phyloP scores from a whole-genome alignment of 2,329 filamentous ascomycete species.

The Fusarium drepaniforme region DNA sequence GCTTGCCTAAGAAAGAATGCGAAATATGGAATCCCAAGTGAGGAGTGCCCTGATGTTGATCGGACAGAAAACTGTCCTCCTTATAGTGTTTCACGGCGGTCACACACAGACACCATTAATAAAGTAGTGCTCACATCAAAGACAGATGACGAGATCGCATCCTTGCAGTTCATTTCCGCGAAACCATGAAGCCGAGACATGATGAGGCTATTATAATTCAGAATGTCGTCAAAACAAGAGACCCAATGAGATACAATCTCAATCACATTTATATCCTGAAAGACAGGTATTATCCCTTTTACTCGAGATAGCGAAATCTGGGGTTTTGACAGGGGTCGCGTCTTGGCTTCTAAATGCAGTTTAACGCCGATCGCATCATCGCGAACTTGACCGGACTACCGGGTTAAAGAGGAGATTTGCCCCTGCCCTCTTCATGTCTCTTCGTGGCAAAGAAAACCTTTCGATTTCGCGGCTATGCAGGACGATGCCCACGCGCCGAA shows the following conservation, averaged over 20 bases:
- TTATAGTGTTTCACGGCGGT: background rate
- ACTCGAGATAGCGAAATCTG: background rate
- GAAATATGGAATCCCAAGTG: background rate
- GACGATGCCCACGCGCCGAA: conserved; percentile 12
- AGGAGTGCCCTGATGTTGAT: background rate
- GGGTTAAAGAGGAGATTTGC: background rate
- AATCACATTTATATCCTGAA: background rate
- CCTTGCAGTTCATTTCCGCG: background rate
- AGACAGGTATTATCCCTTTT: background rate
- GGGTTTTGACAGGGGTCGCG: conserved; percentile 19
- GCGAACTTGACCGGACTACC: background rate
- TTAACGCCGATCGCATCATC: conserved; percentile 17
- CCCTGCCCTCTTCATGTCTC: background rate
- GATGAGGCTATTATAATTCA: conserved; percentile 19
- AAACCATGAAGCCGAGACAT: background rate
- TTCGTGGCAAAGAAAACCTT: background rate
- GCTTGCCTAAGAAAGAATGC: background rate
- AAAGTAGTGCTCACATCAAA: background rate
- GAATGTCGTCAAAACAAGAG: conserved; percentile 19
- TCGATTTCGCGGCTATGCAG: background rate
- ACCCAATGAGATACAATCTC: conserved; percentile 5
- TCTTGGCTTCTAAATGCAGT: conserved; percentile 17
- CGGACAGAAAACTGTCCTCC: background rate
- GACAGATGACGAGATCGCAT: conserved; percentile 4
- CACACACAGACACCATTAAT: background rate